These are phyloP conservation scores for Fusarium cicatricum DNA, from an alignment of 2,329 filamentous ascomycete species.

Conservation along the genomic window DNA sequence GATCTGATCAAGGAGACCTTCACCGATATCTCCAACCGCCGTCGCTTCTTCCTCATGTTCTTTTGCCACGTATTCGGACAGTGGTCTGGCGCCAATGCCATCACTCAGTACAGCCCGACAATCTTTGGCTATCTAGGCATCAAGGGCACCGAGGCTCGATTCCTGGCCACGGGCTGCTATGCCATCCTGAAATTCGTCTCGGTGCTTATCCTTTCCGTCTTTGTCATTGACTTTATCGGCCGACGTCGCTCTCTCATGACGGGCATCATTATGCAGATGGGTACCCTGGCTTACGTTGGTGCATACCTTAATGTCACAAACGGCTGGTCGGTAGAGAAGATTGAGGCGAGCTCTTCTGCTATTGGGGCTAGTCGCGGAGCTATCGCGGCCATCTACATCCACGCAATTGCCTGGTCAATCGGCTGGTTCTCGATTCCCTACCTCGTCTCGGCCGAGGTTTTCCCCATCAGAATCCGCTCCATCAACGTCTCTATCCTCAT, in stretches of 20 bases:
- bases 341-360: slow-evolving; percentile 25
- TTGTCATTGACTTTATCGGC: slow-evolving; percentile 45
- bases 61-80: slow-evolving; percentile 40
- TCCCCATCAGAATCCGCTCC: slow-evolving; percentile 52
- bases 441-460: slow-evolving; percentile 55
- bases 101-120: slow-evolving; percentile 43
- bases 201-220: slow-evolving; percentile 38
- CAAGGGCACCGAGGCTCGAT: slow-evolving; percentile 31
- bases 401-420: slow-evolving; percentile 55
- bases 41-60: slow-evolving; percentile 45
- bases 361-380: slow-evolving; percentile 49
- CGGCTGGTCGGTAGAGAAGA: slow-evolving; percentile 23
- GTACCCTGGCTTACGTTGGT: slow-evolving; percentile 43
- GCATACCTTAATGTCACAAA: slow-evolving; percentile 44
- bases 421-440: slow-evolving; percentile 58
- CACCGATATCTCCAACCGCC: slow-evolving; percentile 36
- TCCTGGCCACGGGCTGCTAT: slow-evolving; percentile 40
- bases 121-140: slow-evolving; percentile 44
- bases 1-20: slow-evolving; percentile 48
- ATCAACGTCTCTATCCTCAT: slow-evolving; percentile 53
- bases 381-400: slow-evolving; percentile 54
- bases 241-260: slow-evolving; percentile 46
- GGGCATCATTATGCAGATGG: slow-evolving; percentile 45
- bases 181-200: slow-evolving; percentile 44
- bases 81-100: slow-evolving; percentile 43